Evolutionary conservation across 768 basidiomycete species (phyloP).

Genomic region (Russula compacta): DNA sequence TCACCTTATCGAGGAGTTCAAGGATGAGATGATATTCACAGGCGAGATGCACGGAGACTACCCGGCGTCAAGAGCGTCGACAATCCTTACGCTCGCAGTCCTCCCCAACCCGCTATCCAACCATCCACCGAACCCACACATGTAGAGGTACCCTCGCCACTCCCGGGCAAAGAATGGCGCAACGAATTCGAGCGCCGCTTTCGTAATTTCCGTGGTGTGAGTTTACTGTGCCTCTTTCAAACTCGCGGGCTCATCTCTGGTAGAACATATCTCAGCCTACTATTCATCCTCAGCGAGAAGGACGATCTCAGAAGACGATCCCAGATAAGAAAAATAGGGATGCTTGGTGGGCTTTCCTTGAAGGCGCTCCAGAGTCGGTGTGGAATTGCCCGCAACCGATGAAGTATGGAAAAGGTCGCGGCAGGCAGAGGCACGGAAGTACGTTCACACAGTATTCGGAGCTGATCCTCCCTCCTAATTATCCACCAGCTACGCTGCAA

Average conservation of each 20-base stretch:
- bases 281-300: constrained; percentile 35
- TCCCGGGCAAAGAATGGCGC: constrained; percentile 67
- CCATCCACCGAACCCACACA: constrained; percentile 16
- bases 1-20: constrained; percentile 1
- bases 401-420: constrained; percentile 23
- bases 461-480: background rate
- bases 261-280: constrained; percentile 65
- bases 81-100: constrained; percentile 54
- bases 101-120: constrained; percentile 16
- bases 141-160: constrained; percentile 25
- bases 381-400: constrained; percentile 50
- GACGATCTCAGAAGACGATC: constrained; percentile 33
- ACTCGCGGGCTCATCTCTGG: background rate
- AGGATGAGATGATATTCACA: constrained; percentile 24
- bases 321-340: constrained; percentile 69
- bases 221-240: background rate
- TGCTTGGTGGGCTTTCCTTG: constrained; percentile 71
- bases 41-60: constrained; percentile 60
- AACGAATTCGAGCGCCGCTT: constrained; percentile 47
- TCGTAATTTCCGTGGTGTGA: constrained; percentile 56
- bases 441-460: constrained; percentile 12
- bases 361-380: constrained; percentile 55
- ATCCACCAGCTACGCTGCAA: background rate
- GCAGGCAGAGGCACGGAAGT: background rate
- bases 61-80: constrained; percentile 55